A percentile compares a stretch with the other conserved stretches of the same genome.
Conservation (phyloP, 2,329 filamentous ascomycete species). For the Monosporascus cannonballus region DNA sequence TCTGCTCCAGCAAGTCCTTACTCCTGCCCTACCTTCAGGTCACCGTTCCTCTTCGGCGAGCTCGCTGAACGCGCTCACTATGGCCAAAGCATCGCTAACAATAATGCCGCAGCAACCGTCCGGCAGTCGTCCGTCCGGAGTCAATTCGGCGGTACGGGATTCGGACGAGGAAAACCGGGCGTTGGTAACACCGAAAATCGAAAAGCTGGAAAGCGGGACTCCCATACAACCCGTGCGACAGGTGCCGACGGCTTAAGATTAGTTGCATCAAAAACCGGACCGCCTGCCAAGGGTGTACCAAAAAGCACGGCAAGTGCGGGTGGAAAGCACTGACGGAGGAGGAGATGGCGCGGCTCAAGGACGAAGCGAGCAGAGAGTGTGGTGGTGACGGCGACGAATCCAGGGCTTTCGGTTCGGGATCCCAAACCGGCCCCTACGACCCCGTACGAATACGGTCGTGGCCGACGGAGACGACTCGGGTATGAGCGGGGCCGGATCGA, state of each 20-base stretch:
- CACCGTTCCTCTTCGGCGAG: constrained; percentile 21
- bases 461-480: constrained; percentile 12
- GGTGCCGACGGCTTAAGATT: constrained; percentile 73
- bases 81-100: constrained; percentile 21
- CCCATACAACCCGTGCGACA: constrained; percentile 76
- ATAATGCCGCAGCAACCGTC: constrained; percentile 22
- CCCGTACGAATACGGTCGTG: constrained; percentile 14
- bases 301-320: constrained; percentile 82
- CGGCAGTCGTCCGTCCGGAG: constrained; percentile 22
- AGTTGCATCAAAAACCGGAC: constrained; percentile 82
- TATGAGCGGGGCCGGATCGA: constrained; percentile 12
- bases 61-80: constrained; percentile 21
- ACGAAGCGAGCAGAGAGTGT: constrained; percentile 18
- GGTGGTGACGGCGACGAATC: constrained; percentile 24
- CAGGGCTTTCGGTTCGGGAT: constrained; percentile 16
- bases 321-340: constrained; percentile 78
- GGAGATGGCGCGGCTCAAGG: constrained; percentile 42
- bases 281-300: constrained; percentile 80
- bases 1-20: constrained; percentile 47
- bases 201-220: constrained; percentile 67
- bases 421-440: constrained; percentile 14
- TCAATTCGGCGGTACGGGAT: constrained; percentile 23
- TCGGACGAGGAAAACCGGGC: constrained; percentile 32
- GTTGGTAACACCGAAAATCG: constrained; percentile 69
- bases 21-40: no score